Base-by-base conservation (phyloP, 352 stramenopile species). In the Phytopythium montanum region DNA sequence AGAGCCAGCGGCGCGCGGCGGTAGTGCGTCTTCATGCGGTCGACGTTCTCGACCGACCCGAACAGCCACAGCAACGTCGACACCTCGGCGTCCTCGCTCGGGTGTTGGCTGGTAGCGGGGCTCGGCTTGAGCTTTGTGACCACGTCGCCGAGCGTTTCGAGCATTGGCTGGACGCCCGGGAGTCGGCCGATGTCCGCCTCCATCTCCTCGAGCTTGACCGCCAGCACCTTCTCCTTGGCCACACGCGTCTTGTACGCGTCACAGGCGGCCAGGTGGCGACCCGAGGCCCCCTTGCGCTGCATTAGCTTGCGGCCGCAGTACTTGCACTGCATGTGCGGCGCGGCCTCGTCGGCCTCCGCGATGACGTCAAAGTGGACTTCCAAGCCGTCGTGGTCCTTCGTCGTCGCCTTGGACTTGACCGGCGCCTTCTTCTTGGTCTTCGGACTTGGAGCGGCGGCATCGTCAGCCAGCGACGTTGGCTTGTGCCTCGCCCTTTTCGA, bases 21-120 rank as follows among this genome's bases (percentile, higher is more conserved):
- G 55, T 72, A 81, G 21, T 64, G 56, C 3, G 18, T 12, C 56
- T 79, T 68, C 38, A 83, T 52, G 29, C 59, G 56, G 1, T 26
- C 38, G 0, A 62, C 73, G 12, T 79, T 64, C 28, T 44, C 56
- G 2, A 56, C 6, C 4, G 62, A 69, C 13, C 75, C 73, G 51
- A 81, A 68, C 25, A 85, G 26, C 55, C 64, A 68, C 21, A 66
- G 39, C 13, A 31, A 13, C 21, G 36, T 21, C 18, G 36, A 36
- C 25, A 39, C 53, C 28, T 26, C 34, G 2, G 21, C 31, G 10
- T 46, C 51, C 3, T 34, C 25, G 18, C 9, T 33, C 16, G 16
- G 9, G 28, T 16, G 25, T 0, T 18, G 10, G 10, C 21, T 23
- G n/a, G 4, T 6, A 5, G 10, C 14, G 12, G 52, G 7, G 31